Evolutionary conservation across 2,329 filamentous ascomycete genomes (phyloP).

Genomic region (Paraconiothyrium brasiliense): DNA sequence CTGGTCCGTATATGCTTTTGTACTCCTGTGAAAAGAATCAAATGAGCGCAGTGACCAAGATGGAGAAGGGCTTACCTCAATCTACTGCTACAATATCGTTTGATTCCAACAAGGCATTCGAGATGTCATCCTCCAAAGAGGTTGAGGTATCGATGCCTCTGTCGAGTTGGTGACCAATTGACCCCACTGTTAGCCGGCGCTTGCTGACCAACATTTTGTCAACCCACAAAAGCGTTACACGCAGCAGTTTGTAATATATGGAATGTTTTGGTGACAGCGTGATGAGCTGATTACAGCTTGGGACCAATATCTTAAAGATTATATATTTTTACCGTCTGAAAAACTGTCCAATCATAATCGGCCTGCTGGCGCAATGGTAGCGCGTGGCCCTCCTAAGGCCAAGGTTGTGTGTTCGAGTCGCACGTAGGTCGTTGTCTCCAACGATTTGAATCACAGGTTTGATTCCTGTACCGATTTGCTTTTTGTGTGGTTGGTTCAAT

Average conservation of each 20-base stretch:
- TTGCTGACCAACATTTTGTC: background rate
- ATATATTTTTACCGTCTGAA: background rate
- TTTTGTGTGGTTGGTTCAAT: too few relatives aligned
- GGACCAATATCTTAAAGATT: background rate
- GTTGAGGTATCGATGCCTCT: background rate
- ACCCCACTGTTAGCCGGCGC: conserved; percentile 8
- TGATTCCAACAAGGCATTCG: background rate
- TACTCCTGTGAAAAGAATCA: too few relatives aligned
- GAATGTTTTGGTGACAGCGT: too few relatives aligned
- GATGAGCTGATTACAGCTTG: too few relatives aligned
- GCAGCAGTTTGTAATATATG: background rate
- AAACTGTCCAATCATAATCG: background rate
- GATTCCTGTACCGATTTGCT: too few relatives aligned
- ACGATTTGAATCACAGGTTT: too few relatives aligned
- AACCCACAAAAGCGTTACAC: background rate
- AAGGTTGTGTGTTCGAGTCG: conserved; percentile 50
- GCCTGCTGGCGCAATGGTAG: conserved; percentile 51
- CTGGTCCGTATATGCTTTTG: too few relatives aligned
- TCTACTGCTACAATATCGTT: background rate
- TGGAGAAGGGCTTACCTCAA: too few relatives aligned
- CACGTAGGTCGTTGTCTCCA: conserved; percentile 37
- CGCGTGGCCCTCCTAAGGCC: conserved; percentile 51
- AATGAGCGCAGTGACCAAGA: too few relatives aligned
- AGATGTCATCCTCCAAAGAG: background rate
- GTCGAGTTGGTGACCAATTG: background rate